phyloP scores from a whole-genome alignment of 257 asterid genomes.

The Nemophila menziesii region DNA sequence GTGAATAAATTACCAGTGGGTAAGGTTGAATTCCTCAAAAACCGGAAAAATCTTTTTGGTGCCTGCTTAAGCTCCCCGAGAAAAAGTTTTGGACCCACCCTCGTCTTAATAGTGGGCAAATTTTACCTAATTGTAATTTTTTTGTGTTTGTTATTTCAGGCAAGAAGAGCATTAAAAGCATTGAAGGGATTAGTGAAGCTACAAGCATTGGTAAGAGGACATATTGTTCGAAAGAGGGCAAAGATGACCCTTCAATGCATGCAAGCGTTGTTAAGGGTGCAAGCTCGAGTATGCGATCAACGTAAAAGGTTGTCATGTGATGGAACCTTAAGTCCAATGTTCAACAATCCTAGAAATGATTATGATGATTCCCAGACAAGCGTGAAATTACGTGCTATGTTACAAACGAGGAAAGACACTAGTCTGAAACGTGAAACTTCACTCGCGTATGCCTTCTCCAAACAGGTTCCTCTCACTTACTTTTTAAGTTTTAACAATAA shows the following conservation, averaged over 20 bases:
- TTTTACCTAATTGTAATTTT: not conserved
- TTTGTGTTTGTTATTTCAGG: constrained; percentile 25
- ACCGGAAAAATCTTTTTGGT: no score
- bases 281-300: constrained; percentile 60
- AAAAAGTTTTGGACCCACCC: no score
- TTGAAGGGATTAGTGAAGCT: constrained; percentile 70
- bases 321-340: constrained; percentile 16
- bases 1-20: no score
- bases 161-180: constrained; percentile 70
- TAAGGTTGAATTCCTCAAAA: no score
- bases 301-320: constrained; percentile 57
- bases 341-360: constrained; percentile 9
- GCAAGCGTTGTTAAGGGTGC: constrained; percentile 71
- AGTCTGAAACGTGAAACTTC: constrained; percentile 35
- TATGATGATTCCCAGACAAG: constrained; percentile 14
- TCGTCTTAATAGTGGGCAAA: no score
- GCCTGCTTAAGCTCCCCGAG: no score
- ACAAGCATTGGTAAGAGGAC: constrained; percentile 78
- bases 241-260: constrained; percentile 68
- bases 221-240: constrained; percentile 63
- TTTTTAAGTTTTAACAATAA: not conserved
- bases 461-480: constrained; percentile 25
- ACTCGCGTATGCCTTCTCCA: constrained; percentile 54
- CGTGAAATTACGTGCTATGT: constrained; percentile 28
- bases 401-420: constrained; percentile 32